Percentiles rank a stretch among this genome's conserved stretches.
These are phyloP conservation scores for Candida buenavistaensis DNA, from an alignment of 1,139 yeast species.

Conservation along the genomic window DNA sequence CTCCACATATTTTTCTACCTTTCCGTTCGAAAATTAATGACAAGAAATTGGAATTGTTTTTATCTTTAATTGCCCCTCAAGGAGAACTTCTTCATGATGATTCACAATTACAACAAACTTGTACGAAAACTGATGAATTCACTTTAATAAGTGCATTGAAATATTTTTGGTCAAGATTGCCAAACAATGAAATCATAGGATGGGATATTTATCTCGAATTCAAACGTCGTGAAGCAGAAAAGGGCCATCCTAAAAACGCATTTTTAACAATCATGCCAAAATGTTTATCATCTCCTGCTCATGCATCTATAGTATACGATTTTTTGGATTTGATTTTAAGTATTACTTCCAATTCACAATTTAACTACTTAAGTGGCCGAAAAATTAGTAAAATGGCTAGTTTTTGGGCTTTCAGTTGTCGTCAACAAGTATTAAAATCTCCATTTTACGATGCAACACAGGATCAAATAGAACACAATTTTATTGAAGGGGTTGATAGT, in stretches of 20 bases:
- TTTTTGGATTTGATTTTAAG: constrained; percentile 79
- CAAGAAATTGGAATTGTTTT: constrained; percentile 50
- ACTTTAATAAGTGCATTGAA: constrained; percentile 73
- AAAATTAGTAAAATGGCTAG: constrained; percentile 83
- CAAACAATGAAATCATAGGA: constrained; percentile 77
- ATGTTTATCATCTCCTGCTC: constrained; percentile 79
- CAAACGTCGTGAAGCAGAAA: constrained; percentile 62
- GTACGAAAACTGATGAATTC: constrained; percentile 56
- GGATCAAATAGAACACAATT: constrained; percentile 38
- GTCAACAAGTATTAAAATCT: constrained; percentile 16
- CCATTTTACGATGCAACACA: constrained; percentile 46
- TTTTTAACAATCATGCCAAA: constrained; percentile 81
- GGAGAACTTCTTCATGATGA: constrained; percentile 42
- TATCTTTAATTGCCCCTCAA: constrained; percentile 52
- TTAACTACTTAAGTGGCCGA: constrained; percentile 76
- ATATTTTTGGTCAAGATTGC: constrained; percentile 84
- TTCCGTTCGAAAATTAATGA: constrained; percentile 68
- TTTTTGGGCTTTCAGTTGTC: constrained; percentile 78
- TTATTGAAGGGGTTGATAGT: constrained; percentile 68
- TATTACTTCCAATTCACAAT: constrained; percentile 79
- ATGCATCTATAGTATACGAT: constrained; percentile 86
- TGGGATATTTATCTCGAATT: constrained; percentile 82
- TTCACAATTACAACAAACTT: constrained; percentile 31
- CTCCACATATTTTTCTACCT: constrained; percentile 67
- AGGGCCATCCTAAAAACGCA: constrained; percentile 67